Evolutionary conservation across 768 basidiomycete genomes (phyloP).

Genomic region (Ephemerocybe angulata): DNA sequence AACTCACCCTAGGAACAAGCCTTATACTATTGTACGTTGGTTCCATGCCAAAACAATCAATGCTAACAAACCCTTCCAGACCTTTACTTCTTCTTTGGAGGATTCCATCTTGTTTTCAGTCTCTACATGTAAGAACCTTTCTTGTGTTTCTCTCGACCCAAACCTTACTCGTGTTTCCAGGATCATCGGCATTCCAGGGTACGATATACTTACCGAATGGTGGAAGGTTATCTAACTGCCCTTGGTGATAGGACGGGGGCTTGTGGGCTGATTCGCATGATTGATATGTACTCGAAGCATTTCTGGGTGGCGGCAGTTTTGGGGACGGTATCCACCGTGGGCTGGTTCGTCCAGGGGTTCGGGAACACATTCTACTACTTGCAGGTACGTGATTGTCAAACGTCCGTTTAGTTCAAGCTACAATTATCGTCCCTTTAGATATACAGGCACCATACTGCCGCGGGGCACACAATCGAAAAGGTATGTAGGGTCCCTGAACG

Average conservation of each 20-base stretch:
- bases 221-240: conserved; percentile 21
- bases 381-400: conserved; percentile 45
- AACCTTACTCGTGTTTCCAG: conserved; percentile 41
- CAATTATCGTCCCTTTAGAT: conserved; percentile 15
- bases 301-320: conserved; percentile 80
- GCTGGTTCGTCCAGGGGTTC: conserved; percentile 83
- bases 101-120: conserved; percentile 91
- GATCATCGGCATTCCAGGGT: conserved; percentile 92
- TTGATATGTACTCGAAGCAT: conserved; percentile 69
- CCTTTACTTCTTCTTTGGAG: conserved; percentile 94
- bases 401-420: conserved; percentile 7
- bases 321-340: conserved; percentile 74
- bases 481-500: conserved; percentile 32
- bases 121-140: conserved; percentile 73
- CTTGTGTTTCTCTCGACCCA: conserved; percentile 20
- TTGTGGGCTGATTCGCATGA: conserved; percentile 91
- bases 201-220: conserved; percentile 25
- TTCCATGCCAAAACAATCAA: conserved; percentile 14
- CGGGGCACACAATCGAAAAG: conserved; percentile 88
- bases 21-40: conserved; percentile 80
- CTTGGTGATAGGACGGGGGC: conserved; percentile 71
- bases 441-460: conserved; percentile 55
- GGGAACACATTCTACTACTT: conserved; percentile 81
- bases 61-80: conserved; percentile 49
- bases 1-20: conserved; percentile 70